Conservation (phyloP, 1,139 yeast genomes). For the Geotrichum siamense region DNA sequence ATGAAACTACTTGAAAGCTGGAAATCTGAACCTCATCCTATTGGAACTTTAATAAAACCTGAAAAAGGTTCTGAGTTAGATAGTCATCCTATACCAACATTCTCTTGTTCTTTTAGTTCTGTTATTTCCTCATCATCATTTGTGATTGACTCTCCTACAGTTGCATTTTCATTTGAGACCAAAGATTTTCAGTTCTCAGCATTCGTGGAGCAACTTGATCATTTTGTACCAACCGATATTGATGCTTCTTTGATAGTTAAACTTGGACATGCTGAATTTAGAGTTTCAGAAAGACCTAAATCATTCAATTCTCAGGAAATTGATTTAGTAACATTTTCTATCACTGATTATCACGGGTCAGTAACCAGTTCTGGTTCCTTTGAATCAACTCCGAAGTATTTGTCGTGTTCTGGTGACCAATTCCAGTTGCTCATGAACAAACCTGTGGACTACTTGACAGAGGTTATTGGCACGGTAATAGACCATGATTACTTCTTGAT, state of each 20-base stretch:
- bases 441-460: constrained; percentile 12
- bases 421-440: constrained; percentile 12
- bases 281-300: constrained; percentile 8
- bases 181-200: constrained; percentile 16
- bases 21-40: background rate
- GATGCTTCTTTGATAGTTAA: constrained; percentile 6
- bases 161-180: constrained; percentile 16
- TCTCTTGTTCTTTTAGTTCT: constrained; percentile 15
- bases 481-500: constrained; percentile 13
- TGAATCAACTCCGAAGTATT: constrained; percentile 11
- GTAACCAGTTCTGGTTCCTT: constrained; percentile 12
- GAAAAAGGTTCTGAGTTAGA: background rate
- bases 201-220: constrained; percentile 19
- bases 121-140: constrained; percentile 17
- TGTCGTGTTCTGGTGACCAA: constrained; percentile 9
- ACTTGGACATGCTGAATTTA: constrained; percentile 9
- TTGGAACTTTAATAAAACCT: background rate
- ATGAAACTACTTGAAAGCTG: constrained; percentile 3
- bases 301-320: constrained; percentile 1
- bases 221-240: constrained; percentile 9
- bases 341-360: constrained; percentile 13
- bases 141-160: constrained; percentile 15
- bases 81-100: constrained; percentile 12
- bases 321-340: constrained; percentile 8
- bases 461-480: constrained; percentile 10